Conservation (phyloP, 495 filamentous ascomycete species). For the Penicillium waksmanii region DNA sequence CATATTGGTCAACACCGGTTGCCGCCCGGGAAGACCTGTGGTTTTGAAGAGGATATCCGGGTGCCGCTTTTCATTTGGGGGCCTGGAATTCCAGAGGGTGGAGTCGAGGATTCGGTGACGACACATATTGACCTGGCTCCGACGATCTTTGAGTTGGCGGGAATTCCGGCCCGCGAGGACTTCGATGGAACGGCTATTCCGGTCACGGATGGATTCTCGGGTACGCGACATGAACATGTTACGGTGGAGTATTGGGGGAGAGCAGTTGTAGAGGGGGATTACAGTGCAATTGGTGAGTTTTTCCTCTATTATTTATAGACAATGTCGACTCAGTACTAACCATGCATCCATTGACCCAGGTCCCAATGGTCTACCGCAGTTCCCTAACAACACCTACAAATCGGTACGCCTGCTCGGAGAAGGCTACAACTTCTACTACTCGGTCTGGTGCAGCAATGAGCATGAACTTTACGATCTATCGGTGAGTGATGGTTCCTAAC, state of each 20-base stretch:
- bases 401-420: constrained; percentile 58
- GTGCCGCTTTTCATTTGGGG: constrained; percentile 67
- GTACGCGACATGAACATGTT: constrained; percentile 63
- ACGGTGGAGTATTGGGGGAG: constrained; percentile 69
- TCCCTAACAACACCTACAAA: constrained; percentile 66
- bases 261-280: constrained; percentile 54
- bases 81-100: constrained; percentile 53
- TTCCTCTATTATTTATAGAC: background rate
- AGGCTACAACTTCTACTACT: constrained; percentile 62
- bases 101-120: constrained; percentile 58
- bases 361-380: constrained; percentile 21
- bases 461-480: constrained; percentile 67
- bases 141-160: constrained; percentile 59
- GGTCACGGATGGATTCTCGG: constrained; percentile 35
- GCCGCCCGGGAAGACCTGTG: constrained; percentile 71
- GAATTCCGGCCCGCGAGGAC: constrained; percentile 50
- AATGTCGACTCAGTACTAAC: background rate
- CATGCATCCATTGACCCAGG: constrained; percentile 20
- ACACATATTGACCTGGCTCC: constrained; percentile 73
- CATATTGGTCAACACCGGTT: constrained; percentile 76
- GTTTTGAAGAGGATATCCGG: constrained; percentile 75
- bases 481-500: constrained; percentile 30
- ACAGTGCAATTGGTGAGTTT: constrained; percentile 32
- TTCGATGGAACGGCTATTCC: constrained; percentile 65
- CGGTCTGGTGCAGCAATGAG: constrained; percentile 68